phyloP scores from a whole-genome alignment of 768 basidiomycete genomes.

The Rhizopogon salebrosus region DNA sequence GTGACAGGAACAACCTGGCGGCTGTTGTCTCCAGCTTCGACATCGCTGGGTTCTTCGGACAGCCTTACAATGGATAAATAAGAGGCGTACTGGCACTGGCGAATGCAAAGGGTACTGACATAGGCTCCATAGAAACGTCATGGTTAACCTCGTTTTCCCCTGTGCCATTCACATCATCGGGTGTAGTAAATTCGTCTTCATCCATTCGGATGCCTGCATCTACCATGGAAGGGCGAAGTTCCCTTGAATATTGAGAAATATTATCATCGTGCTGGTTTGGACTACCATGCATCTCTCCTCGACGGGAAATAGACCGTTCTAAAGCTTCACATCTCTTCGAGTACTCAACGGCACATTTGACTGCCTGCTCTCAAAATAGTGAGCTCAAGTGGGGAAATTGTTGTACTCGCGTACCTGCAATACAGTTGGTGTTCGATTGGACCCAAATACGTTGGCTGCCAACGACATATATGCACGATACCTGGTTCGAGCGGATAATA shows the following conservation, averaged over 20 bases:
- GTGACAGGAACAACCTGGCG: not conserved
- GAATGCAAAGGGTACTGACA: not conserved
- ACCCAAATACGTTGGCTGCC: not conserved
- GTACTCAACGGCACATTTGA: not conserved
- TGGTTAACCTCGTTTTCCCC: not conserved
- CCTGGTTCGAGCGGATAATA: not conserved
- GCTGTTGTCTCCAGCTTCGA: no score
- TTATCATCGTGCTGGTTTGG: no score
- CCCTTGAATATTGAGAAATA: no score
- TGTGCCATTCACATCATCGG: no score
- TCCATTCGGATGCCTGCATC: no score
- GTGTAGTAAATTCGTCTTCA: not conserved
- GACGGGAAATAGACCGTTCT: no score
- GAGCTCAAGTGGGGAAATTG: not conserved
- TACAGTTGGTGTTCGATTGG: not conserved
- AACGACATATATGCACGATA: conserved; percentile 1
- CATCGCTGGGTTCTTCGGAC: not conserved
- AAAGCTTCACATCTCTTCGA: no score
- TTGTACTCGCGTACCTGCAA: not conserved
- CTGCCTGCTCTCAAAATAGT: not conserved
- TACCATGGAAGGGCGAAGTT: not conserved
- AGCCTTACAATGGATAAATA: not conserved
- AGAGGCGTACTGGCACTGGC: not conserved
- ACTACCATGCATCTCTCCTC: no score
- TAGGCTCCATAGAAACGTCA: not conserved